Base-by-base conservation (phyloP, 2,329 filamentous ascomycete genomes). In the Colletotrichum sansevieriae region DNA sequence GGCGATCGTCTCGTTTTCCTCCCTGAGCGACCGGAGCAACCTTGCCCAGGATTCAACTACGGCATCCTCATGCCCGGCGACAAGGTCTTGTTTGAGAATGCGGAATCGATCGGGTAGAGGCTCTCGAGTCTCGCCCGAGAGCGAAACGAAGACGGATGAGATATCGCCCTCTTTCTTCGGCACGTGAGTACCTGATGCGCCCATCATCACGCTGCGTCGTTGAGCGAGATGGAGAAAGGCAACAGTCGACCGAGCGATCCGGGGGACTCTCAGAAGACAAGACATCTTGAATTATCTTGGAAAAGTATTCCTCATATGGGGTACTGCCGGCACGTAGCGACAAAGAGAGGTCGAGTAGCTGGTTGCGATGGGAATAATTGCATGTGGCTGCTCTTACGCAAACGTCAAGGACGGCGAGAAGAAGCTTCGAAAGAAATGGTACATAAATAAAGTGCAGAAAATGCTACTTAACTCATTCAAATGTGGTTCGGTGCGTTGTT, bases 111-210 rank as follows among this genome's bases (percentile, higher is more conserved):
- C 79, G 0, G 88, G 88, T 0, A 91, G 79, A 0, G 85, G 83
- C 11, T 78, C 74, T 4, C 78, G 74, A 8, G 79, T 73, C 2
- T 74, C 75, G 0, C 86, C 86, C 0, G 87, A 88, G 2, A 91
- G 78, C 0, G 88, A 90, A 0, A 84, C 84, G 65, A 91, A 91
- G 1, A 87, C 80, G 59, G 88, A 87, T 0, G 88, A 88, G 39
- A 91, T 91, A 71, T 90, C 84, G 3, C 89, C 89, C 71, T 88
- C 86, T 44, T 85, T 83, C 72, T 88, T 89, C 12, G 72, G 56
- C 3, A 44, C 55, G 13, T 62, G 55, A 1, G 52, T 35, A 10
- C 51, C 44, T n/a, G 58, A 51, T 3, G 44, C 57, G 20, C 51
- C 63, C 63, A 67, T 68, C 67, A 70, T 70, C 15, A 68, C 63